These are phyloP conservation scores for Rhododendron ferrugineum DNA, from an alignment of 148 eudicot species.

Conservation along the genomic window DNA sequence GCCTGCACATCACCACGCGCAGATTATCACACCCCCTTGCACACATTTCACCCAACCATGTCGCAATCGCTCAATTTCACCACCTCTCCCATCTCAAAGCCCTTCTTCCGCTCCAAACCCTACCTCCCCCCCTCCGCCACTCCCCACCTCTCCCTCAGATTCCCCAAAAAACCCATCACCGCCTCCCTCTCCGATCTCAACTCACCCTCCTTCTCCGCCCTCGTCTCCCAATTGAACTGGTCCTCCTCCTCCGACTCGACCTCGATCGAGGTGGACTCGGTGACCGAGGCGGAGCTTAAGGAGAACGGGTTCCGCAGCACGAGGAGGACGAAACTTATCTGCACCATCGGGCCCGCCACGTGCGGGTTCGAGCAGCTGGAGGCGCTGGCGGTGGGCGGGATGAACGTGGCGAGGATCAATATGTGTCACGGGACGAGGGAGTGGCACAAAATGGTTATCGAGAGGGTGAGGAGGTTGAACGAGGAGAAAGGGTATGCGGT, in stretches of 20 bases:
- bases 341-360: conserved; percentile 75
- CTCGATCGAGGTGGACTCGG: conserved; percentile 71
- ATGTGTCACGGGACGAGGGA: conserved; percentile 95
- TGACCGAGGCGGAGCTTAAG: conserved; percentile 82
- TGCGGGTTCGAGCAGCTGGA: conserved; percentile 74
- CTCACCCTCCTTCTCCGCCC: background rate
- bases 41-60: conserved; percentile 16
- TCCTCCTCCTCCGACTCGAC: conserved; percentile 9
- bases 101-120: conserved; percentile 15
- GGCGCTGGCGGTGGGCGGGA: conserved; percentile 86
- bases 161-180: background rate
- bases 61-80: conserved; percentile 41
- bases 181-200: conserved; percentile 15
- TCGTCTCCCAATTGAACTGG: background rate
- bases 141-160: conserved; percentile 5
- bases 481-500: conserved; percentile 89
- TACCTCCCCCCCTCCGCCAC: conserved; percentile 8
- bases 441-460: conserved; percentile 75
- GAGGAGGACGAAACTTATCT: conserved; percentile 69
- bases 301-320: conserved; percentile 93
- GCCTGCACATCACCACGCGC: background rate
- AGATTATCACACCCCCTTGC: background rate
- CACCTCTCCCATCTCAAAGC: conserved; percentile 4
- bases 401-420: conserved; percentile 91
- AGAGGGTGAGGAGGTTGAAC: conserved; percentile 70